These are phyloP conservation scores for Graphilbum ipis-grandicollis DNA, from an alignment of 2,329 filamentous ascomycete species.

Conservation along the genomic window DNA sequence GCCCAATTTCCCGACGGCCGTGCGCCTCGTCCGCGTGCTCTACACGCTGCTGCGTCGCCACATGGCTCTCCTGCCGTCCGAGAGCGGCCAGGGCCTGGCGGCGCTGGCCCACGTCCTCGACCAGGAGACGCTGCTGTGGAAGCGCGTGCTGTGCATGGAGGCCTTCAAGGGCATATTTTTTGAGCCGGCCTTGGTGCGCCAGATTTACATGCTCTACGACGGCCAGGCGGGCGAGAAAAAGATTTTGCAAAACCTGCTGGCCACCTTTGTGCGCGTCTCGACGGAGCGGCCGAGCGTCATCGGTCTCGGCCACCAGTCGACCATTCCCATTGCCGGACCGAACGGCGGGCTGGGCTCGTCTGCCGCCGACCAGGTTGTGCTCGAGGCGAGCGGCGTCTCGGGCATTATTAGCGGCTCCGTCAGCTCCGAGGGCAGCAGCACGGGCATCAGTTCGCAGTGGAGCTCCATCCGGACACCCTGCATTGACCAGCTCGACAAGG, in stretches of 20 bases:
- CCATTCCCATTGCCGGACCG: conserved; percentile 49
- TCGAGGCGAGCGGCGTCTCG: conserved; percentile 74
- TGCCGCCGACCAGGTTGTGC: conserved; percentile 69
- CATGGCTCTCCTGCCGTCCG: conserved; percentile 52
- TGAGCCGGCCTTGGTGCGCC: conserved; percentile 59
- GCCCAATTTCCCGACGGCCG: conserved; percentile 63
- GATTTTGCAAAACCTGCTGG: conserved; percentile 67
- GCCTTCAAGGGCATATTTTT: conserved; percentile 74
- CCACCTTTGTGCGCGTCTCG: conserved; percentile 78
- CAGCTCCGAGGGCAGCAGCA: conserved; percentile 46
- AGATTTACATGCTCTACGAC: conserved; percentile 71
- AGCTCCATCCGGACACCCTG: conserved; percentile 74
- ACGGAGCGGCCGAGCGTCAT: conserved; percentile 83
- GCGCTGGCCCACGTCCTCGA: conserved; percentile 76
- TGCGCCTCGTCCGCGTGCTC: conserved; percentile 67
- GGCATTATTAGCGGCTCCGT: conserved; percentile 69
- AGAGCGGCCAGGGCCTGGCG: conserved; percentile 70
- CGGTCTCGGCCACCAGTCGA: conserved; percentile 76
- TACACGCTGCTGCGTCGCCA: conserved; percentile 69
- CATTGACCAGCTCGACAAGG: conserved; percentile 88
- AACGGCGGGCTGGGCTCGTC: conserved; percentile 37
- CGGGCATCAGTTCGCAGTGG: conserved; percentile 81
- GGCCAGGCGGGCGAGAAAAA: conserved; percentile 51
- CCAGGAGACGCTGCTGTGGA: conserved; percentile 72
- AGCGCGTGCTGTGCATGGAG: conserved; percentile 78